Conservation (phyloP, 768 basidiomycete genomes). For the Daedaleopsis sinensis region DNA sequence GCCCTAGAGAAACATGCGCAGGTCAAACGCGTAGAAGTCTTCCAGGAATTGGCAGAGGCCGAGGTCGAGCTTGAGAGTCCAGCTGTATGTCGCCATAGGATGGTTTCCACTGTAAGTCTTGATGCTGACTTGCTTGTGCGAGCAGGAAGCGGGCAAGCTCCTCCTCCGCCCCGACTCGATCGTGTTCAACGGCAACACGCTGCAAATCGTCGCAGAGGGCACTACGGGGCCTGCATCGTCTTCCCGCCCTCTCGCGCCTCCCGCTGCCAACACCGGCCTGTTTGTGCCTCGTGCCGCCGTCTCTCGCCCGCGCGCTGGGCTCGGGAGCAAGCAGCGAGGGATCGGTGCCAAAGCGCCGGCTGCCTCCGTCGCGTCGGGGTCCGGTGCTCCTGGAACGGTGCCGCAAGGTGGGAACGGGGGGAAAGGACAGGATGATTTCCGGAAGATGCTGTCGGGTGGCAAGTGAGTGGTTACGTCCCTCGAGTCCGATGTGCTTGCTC, state of each 20-base stretch:
- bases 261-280: conserved; percentile 44
- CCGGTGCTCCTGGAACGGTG: too few relatives aligned
- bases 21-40: conserved; percentile 77
- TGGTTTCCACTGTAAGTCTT: neutral
- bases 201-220: conserved; percentile 62
- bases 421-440: conserved; percentile 82
- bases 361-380: conserved; percentile 10
- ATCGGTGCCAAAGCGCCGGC: neutral
- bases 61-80: conserved; percentile 66
- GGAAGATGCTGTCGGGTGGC: conserved; percentile 66
- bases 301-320: conserved; percentile 71
- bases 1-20: conserved; percentile 74
- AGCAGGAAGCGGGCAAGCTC: conserved; percentile 82
- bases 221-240: conserved; percentile 11
- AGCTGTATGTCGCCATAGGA: conserved; percentile 49
- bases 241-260: conserved; percentile 27
- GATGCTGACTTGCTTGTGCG: neutral
- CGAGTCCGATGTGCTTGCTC: neutral
- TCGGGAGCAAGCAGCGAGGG: conserved; percentile 57
- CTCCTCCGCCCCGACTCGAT: conserved; percentile 74
- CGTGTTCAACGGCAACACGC: conserved; percentile 60
- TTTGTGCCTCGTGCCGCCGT: conserved; percentile 71
- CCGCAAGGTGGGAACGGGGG: conserved; percentile 26
- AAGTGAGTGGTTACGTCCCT: conserved; percentile 9
- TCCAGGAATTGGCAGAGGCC: conserved; percentile 61